phyloP scores from a whole-genome alignment of 1,284 basidiomycete species.

The Ceratobasidium sp. region DNA sequence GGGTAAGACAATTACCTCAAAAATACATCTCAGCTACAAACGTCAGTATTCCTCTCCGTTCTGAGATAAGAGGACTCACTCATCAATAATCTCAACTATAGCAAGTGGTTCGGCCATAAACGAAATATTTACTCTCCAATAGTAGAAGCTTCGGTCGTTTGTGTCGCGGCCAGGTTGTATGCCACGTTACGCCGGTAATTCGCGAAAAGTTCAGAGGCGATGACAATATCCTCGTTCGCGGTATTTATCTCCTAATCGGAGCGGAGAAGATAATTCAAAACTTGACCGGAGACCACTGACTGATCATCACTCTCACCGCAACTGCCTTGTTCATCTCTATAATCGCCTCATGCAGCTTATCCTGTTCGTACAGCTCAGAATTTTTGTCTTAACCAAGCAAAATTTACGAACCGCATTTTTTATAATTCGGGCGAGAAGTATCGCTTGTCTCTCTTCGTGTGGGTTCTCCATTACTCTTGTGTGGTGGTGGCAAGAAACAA shows the following conservation, averaged over 20 bases:
- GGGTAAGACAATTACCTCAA: background rate
- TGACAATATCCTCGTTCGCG: slow-evolving; percentile 78
- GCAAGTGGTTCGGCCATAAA: background rate
- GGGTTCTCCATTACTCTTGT: slow-evolving; percentile 81
- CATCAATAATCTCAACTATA: background rate
- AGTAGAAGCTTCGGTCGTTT: slow-evolving; percentile 28
- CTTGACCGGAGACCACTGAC: slow-evolving; percentile 21
- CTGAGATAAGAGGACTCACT: background rate
- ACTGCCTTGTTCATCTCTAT: slow-evolving; percentile 85
- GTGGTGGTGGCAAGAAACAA: slow-evolving; percentile 1
- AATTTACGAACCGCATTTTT: slow-evolving; percentile 81
- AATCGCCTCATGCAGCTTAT: slow-evolving; percentile 83
- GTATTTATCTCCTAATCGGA: slow-evolving; percentile 72
- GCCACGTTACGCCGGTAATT: slow-evolving; percentile 89
- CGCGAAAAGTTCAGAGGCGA: slow-evolving; percentile 79
- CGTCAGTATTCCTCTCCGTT: background rate
- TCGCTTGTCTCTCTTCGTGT: slow-evolving; percentile 90
- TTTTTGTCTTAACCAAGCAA: slow-evolving; percentile 39
- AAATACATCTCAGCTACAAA: background rate
- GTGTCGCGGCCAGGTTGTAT: slow-evolving; percentile 80
- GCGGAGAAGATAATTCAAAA: slow-evolving; percentile 14
- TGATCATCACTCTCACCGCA: slow-evolving; percentile 64
- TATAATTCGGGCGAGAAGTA: slow-evolving; percentile 88
- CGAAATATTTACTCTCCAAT: background rate
- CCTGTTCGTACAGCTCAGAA: slow-evolving; percentile 61